Evolutionary conservation across 2,329 filamentous ascomycete genomes (phyloP).

Genomic region (Curvularia hawaiiensis): DNA sequence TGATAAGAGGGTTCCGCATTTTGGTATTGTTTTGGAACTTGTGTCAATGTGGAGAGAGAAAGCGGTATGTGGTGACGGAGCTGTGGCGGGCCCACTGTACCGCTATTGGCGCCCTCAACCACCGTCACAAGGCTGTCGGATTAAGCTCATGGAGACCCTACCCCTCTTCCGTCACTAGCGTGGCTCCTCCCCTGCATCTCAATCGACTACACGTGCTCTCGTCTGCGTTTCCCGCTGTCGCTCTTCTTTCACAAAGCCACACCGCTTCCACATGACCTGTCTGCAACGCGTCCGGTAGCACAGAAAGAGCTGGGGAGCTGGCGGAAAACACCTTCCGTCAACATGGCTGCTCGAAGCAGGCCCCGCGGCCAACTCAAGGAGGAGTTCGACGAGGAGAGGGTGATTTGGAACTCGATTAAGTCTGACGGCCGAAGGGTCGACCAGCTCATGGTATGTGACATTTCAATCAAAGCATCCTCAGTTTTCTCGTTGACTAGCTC

Average conservation of each 20-base stretch:
- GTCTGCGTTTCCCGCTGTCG: slow-evolving; percentile 11
- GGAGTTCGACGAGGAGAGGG: slow-evolving; percentile 57
- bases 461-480: background rate
- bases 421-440: slow-evolving; percentile 54
- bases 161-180: slow-evolving; percentile 31
- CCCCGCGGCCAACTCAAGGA: slow-evolving; percentile 53
- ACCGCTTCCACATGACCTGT: slow-evolving; percentile 15
- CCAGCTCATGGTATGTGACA: slow-evolving; percentile 51
- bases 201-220: slow-evolving; percentile 10
- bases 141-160: slow-evolving; percentile 27
- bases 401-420: slow-evolving; percentile 56
- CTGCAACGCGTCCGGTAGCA: slow-evolving; percentile 15
- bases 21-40: slow-evolving; percentile 13
- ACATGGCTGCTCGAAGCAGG: slow-evolving; percentile 55
- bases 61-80: slow-evolving; percentile 15
- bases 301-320: slow-evolving; percentile 16
- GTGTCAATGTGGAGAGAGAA: slow-evolving; percentile 17
- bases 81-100: slow-evolving; percentile 23
- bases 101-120: slow-evolving; percentile 6
- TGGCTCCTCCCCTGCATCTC: slow-evolving; percentile 24
- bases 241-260: slow-evolving; percentile 3
- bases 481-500: background rate
- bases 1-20: slow-evolving; percentile 72
- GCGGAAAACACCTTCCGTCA: slow-evolving; percentile 17
- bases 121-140: slow-evolving; percentile 27